Base-by-base conservation (phyloP, 1,284 basidiomycete species). In the Vanrija humicola region DNA sequence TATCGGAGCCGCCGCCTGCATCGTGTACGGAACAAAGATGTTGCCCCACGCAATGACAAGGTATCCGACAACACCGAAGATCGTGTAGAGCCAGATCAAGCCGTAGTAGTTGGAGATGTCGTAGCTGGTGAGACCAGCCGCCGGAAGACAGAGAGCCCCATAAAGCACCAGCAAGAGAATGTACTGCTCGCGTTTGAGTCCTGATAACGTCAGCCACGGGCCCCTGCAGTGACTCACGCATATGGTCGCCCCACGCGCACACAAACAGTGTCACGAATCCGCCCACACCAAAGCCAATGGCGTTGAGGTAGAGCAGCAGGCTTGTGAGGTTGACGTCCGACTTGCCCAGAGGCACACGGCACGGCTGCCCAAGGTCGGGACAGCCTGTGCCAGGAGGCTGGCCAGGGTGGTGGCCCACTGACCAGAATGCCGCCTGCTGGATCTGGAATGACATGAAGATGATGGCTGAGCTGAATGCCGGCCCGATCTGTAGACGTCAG, bases 301-400 rank as follows among this genome's bases (percentile, higher is more conserved):
- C 53, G 53, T 55, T 55, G 12, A 55, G 29, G 16, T 55, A 55
- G 47, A 55, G 29, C 12, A 55, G n/a, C 15, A 55, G 18, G 40
- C 53, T 55, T 5, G 53, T 55, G 25, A 55, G 40, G 48, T 55
- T 55, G 19, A 55, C 21, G 21, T 55, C 47, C 14, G 39, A 12
- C 5, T 21, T 39, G 25, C 53, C 53, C 6, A 55, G 44, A 5
- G 53, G 53, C 2, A 55, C 53, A 7, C 46, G 46, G 28, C 53
- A 55, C 3, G 53, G 47, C 4, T 18, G 18, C 6, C 40, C 48
- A 14, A 15, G 39, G 14, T 39, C 21, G 6, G 47, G 46, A 16
- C 53, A 55, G 3, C 53, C 53, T 5, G 42, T 45, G 14, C 43
- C 42, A 18, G 39, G n/a, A 12, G 46, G 46, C 43, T 43, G 42